Evolutionary conservation across 164 flowering plant genomes (phyloP).

Genomic region (Houttuynia cordata): DNA sequence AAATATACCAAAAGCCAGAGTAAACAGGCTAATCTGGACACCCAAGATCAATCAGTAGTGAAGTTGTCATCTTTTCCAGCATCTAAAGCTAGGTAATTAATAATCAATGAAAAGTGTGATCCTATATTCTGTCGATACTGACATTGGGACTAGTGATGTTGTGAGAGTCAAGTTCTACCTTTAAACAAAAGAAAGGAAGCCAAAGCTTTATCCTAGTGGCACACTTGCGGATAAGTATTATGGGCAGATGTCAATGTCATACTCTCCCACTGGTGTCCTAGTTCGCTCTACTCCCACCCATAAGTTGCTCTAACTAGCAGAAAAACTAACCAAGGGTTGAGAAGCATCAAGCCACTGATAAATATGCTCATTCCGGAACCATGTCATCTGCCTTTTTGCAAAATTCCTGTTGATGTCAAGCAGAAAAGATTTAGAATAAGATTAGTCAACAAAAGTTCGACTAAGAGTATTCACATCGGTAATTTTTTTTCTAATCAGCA

Average conservation of each 20-base stretch:
- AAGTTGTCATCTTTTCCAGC: neutral
- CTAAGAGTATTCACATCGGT: neutral
- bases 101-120: neutral
- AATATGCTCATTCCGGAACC: conserved; percentile 86
- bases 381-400: conserved; percentile 93
- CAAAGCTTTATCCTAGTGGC: no score
- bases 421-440: neutral
- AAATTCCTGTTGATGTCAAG: conserved; percentile 49
- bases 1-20: neutral
- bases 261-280: neutral
- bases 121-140: no score
- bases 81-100: neutral
- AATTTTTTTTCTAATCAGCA: no score
- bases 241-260: neutral
- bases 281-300: no score
- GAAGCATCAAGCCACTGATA: conserved; percentile 97
- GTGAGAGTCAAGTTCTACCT: no score
- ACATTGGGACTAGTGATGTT: no score
- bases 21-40: neutral
- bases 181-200: no score
- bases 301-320: neutral
- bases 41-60: neutral
- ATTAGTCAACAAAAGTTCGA: neutral
- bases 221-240: no score
- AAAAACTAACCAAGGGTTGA: conserved; percentile 55